phyloP scores from a whole-genome alignment of 306 rosid genomes.

The Prunus fruticosa region DNA sequence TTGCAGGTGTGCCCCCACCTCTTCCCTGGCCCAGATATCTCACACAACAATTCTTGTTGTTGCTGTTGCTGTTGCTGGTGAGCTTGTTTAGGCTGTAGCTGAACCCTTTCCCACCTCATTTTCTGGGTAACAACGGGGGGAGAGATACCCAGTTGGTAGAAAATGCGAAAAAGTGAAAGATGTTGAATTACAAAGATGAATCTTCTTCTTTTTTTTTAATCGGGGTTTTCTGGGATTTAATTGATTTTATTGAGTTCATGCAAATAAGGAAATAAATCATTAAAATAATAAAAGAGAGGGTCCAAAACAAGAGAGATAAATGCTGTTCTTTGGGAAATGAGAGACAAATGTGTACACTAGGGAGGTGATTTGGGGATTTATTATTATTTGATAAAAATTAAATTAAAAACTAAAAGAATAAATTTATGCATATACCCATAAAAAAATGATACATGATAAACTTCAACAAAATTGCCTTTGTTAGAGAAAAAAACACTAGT shows the following conservation, averaged over 20 bases:
- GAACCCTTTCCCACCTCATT: constrained; percentile 96
- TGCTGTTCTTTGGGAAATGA: neutral
- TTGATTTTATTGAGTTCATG: neutral
- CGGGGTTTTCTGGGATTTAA: neutral
- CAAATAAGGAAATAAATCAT: neutral
- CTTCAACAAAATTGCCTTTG: no score
- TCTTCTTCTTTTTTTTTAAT: neutral
- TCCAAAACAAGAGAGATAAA: neutral
- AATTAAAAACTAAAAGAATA: no score
- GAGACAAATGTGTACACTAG: no score
- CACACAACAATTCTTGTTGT: constrained; percentile 17
- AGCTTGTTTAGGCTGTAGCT: constrained; percentile 39
- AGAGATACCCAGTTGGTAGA: neutral
- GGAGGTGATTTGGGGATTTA: no score
- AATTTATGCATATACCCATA: no score
- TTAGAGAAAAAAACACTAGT: no score
- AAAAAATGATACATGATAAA: no score
- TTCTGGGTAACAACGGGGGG: constrained; percentile 27
- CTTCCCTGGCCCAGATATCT: constrained; percentile 77
- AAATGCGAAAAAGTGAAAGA: constrained; percentile 2
- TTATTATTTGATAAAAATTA: no score
- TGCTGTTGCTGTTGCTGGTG: constrained; percentile 14
- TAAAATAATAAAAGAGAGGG: neutral
- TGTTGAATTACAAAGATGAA: neutral
- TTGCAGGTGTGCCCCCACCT: constrained; percentile 99